A percentile compares a stretch with the other conserved stretches of the same genome.
Conservation (phyloP, 257 asterid genomes). For the Cinchona pubescens region DNA sequence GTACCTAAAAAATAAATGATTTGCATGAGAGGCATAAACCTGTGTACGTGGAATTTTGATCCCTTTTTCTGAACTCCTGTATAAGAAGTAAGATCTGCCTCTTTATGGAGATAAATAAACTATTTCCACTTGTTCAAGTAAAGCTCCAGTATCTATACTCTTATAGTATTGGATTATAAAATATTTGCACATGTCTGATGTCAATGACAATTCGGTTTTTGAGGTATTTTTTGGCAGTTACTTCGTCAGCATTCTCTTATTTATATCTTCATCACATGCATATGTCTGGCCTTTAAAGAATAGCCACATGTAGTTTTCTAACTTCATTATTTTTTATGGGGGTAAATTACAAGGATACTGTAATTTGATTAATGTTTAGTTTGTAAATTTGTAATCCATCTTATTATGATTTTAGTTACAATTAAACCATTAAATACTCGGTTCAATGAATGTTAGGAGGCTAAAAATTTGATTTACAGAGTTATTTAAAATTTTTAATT, state of each 20-base stretch:
- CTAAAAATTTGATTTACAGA: no score
- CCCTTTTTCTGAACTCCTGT: not conserved
- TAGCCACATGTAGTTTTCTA: conserved; percentile 10
- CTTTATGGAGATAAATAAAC: not conserved
- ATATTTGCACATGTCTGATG: not conserved
- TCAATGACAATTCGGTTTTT: not conserved
- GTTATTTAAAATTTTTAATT: no score
- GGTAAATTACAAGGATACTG: no score
- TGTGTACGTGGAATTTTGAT: not conserved
- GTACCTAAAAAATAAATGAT: not conserved
- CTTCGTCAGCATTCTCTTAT: not conserved
- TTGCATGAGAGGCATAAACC: not conserved
- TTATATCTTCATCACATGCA: not conserved
- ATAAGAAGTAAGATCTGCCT: not conserved
- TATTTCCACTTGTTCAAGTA: not conserved
- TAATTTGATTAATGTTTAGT: no score
- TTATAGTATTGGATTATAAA: no score
- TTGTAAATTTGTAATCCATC: no score
- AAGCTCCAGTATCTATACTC: no score
- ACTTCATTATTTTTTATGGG: no score
- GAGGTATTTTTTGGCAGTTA: not conserved
- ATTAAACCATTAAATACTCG: no score
- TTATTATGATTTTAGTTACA: no score
- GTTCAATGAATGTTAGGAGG: no score
- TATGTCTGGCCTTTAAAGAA: conserved; percentile 3